Conservation (phyloP, 2,329 filamentous ascomycete genomes). For the Sclerotinia sclerotiorum region DNA sequence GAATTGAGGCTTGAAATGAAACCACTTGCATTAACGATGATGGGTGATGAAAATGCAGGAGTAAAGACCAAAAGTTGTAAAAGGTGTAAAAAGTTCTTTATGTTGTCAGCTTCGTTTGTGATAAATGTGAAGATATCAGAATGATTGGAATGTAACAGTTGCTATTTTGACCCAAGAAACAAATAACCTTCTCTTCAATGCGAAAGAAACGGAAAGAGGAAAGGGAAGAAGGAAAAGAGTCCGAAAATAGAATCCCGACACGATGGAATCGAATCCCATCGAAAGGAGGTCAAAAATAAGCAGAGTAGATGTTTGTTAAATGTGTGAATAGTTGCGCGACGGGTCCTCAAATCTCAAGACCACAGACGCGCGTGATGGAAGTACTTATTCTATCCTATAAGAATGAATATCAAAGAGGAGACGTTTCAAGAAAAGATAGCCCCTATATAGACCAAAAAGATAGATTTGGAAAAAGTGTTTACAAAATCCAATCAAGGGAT, state of each 20-base stretch:
- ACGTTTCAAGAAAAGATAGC: not conserved
- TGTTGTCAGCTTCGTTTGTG: constrained; percentile 14
- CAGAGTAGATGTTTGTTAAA: constrained; percentile 1
- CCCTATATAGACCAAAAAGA: not conserved
- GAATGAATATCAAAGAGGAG: not conserved
- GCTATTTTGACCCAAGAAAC: not conserved
- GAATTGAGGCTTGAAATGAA: constrained; percentile 16
- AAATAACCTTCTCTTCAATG: not conserved
- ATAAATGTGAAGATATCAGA: not conserved
- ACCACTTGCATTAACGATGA: not conserved
- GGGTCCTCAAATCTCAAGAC: constrained; percentile 21
- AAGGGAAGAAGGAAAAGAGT: not conserved
- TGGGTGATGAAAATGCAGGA: constrained; percentile 8
- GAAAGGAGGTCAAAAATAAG: constrained; percentile 2
- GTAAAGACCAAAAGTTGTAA: not conserved
- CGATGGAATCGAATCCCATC: constrained; percentile 4
- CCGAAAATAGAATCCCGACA: constrained; percentile 22
- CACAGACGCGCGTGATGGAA: constrained; percentile 15
- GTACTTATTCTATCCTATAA: constrained; percentile 1
- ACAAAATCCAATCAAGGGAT: constrained; percentile 10
- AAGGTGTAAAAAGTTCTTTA: not conserved
- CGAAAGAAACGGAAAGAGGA: not conserved
- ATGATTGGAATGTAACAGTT: constrained; percentile 19
- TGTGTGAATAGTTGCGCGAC: constrained; percentile 7
- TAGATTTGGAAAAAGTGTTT: no score